Percentiles rank a stretch among this genome's conserved stretches.
Evolutionary conservation across 2,329 filamentous ascomycete genomes (phyloP).

Genomic region (Teratosphaeria gauchensis): DNA sequence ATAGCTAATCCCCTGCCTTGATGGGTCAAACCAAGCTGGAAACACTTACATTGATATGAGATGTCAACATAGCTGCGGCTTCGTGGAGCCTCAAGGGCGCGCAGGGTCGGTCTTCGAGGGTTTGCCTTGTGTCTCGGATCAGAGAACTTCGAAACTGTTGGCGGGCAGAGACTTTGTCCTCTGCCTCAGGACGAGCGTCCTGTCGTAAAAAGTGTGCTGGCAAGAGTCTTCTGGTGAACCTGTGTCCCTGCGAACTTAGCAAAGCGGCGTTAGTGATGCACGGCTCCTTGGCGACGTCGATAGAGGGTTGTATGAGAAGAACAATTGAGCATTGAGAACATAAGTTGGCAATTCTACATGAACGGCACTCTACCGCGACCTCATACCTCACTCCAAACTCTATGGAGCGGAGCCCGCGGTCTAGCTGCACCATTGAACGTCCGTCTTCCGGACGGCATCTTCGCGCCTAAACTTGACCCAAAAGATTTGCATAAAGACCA

Average conservation of each 20-base stretch:
- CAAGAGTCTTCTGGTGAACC: not conserved
- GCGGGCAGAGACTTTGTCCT: not conserved
- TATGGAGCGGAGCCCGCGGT: not conserved
- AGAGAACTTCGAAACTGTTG: not conserved
- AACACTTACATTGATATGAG: not conserved
- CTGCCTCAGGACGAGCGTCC: not conserved
- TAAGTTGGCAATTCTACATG: not conserved
- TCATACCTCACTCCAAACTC: not conserved
- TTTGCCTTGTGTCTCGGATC: not conserved
- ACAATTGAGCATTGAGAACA: not conserved
- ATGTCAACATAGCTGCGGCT: not conserved
- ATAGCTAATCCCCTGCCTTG: not conserved
- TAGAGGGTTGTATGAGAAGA: not conserved
- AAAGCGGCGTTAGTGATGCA: not conserved
- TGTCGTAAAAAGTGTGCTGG: not conserved
- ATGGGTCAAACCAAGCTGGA: not conserved
- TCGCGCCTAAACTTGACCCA: not conserved
- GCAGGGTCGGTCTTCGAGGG: not conserved
- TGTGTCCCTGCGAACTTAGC: not conserved
- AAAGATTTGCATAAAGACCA: not conserved
- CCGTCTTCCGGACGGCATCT: not conserved
- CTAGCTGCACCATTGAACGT: not conserved
- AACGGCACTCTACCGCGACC: not conserved
- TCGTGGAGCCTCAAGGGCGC: not conserved
- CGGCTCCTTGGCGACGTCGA: not conserved